Percentiles rank a stretch among this genome's conserved stretches.
These are phyloP conservation scores for Microstegium vimineum DNA, from an alignment of 176 grass and related monocot species.

Conservation along the genomic window DNA sequence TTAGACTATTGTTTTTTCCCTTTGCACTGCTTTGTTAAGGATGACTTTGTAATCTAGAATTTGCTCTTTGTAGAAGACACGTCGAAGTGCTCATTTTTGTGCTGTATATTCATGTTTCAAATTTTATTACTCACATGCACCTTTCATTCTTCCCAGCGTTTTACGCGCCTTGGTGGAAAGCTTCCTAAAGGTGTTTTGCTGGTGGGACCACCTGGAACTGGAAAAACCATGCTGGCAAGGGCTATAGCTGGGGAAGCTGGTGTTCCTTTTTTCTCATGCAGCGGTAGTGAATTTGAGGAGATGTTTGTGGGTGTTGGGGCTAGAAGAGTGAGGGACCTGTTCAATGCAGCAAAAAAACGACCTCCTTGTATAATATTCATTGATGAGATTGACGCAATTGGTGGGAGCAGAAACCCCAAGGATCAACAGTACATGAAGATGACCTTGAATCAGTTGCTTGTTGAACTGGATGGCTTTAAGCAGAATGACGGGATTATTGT, in stretches of 20 bases:
- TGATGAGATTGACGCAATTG: constrained; percentile 94
- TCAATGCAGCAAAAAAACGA: constrained; percentile 79
- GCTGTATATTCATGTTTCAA: background rate
- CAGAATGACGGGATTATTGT: constrained; percentile 95
- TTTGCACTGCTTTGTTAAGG: background rate
- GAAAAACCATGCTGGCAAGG: constrained; percentile 96
- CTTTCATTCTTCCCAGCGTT: constrained; percentile 58
- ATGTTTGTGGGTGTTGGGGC: constrained; percentile 98
- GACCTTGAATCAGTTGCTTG: constrained; percentile 93
- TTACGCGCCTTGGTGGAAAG: constrained; percentile 93
- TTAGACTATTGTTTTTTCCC: background rate
- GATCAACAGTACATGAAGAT: constrained; percentile 98
- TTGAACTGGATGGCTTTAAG: constrained; percentile 98
- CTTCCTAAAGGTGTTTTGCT: constrained; percentile 96
- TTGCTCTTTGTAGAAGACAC: background rate
- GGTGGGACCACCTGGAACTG: constrained; percentile 93
- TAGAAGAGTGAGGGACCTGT: constrained; percentile 85
- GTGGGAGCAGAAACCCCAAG: constrained; percentile 92
- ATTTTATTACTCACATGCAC: constrained; percentile 2
- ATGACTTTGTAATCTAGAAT: background rate
- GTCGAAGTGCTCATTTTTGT: background rate
- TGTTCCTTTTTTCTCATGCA: constrained; percentile 97
- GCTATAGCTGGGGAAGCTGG: constrained; percentile 93
- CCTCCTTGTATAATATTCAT: constrained; percentile 98
- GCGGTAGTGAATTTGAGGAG: constrained; percentile 95